Conservation (phyloP, 495 filamentous ascomycete genomes). For the Daldinia decipiens region DNA sequence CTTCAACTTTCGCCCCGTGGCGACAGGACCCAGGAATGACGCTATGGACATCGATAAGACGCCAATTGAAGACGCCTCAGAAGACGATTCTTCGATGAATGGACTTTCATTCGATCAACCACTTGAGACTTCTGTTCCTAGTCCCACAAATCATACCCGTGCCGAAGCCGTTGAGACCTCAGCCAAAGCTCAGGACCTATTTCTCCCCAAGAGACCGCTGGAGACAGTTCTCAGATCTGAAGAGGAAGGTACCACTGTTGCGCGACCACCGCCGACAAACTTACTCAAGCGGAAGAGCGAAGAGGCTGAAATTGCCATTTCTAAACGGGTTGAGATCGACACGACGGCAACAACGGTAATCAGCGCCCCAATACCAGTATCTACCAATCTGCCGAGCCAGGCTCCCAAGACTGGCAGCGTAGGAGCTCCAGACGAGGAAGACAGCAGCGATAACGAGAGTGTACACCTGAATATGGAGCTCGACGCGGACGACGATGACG, state of each 20-base stretch:
- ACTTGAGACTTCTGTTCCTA: constrained; percentile 12
- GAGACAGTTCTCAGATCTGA: constrained; percentile 31
- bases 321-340: constrained; percentile 46
- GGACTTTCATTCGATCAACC: constrained; percentile 37
- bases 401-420: constrained; percentile 1
- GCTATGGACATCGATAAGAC: constrained; percentile 44
- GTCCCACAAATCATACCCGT: neutral
- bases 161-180: neutral
- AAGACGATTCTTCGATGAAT: constrained; percentile 19
- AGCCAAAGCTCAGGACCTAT: constrained; percentile 28
- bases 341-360: constrained; percentile 10
- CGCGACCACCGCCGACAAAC: constrained; percentile 23
- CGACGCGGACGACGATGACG: constrained; percentile 46
- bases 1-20: constrained; percentile 67
- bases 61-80: constrained; percentile 37
- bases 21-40: constrained; percentile 32
- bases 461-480: constrained; percentile 56
- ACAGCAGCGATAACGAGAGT: constrained; percentile 51
- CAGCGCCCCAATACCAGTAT: neutral
- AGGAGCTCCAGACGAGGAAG: constrained; percentile 15
- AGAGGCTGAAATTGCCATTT: constrained; percentile 32
- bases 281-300: constrained; percentile 60
- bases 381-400: constrained; percentile 14
- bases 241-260: constrained; percentile 26
- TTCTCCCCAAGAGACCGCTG: constrained; percentile 29